These are phyloP conservation scores for Tetragonia tetragonoides DNA, from an alignment of 148 eudicot genomes.

Conservation along the genomic window DNA sequence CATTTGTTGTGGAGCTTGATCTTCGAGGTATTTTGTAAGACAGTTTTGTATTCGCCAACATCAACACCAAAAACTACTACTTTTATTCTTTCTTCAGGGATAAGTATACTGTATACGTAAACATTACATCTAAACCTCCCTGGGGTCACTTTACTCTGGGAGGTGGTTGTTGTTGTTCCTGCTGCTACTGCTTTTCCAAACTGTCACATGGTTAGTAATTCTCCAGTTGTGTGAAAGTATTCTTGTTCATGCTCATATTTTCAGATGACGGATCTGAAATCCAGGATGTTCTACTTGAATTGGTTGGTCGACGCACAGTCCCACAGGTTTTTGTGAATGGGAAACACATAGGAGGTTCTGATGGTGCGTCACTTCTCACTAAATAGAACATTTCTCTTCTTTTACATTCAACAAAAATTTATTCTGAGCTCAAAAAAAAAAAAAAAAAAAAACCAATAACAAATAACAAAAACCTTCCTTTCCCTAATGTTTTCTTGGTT, in stretches of 20 bases:
- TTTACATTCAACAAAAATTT: not conserved
- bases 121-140: no score
- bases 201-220: not conserved
- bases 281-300: slow-evolving; percentile 79
- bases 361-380: slow-evolving; percentile 49
- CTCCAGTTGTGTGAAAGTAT: not conserved
- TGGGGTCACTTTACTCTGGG: no score
- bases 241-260: slow-evolving; percentile 16
- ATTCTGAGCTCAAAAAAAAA: no score
- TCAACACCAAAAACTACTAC: no score
- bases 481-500: not conserved
- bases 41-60: no score
- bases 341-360: slow-evolving; percentile 95
- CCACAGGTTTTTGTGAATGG: slow-evolving; percentile 98
- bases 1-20: slow-evolving; percentile 83
- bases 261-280: slow-evolving; percentile 83
- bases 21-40: slow-evolving; percentile 43
- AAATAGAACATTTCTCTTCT: not conserved
- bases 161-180: no score
- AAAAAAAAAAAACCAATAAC: no score
- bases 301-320: slow-evolving; percentile 89
- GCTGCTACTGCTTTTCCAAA: not conserved
- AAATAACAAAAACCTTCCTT: not conserved
- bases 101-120: no score
- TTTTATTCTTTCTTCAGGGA: no score